phyloP scores from a whole-genome alignment of 129 eudicot genomes.

The Artemisia argyi region DNA sequence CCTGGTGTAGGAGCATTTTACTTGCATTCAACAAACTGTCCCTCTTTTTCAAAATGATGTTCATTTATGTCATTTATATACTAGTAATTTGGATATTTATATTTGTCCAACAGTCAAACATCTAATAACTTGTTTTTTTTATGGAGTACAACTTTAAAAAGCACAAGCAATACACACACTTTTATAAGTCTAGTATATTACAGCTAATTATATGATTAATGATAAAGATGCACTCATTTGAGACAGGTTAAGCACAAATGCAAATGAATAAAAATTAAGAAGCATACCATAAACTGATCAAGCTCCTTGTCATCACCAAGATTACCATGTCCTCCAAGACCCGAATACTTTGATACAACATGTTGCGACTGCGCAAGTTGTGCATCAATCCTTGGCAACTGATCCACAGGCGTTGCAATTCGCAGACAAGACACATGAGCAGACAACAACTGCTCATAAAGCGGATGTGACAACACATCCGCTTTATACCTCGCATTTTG shows the following conservation, averaged over 20 bases:
- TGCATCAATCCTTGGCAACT: conserved; percentile 84
- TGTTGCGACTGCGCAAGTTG: conserved; percentile 86
- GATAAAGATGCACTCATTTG: neutral
- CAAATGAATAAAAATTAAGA: neutral
- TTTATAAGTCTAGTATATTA: too few relatives aligned
- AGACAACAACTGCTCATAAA: conserved; percentile 76
- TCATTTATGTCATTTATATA: too few relatives aligned
- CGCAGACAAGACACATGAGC: conserved; percentile 86
- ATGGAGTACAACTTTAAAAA: too few relatives aligned
- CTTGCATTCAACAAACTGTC: too few relatives aligned
- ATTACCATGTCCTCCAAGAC: conserved; percentile 47
- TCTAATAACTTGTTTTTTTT: too few relatives aligned
- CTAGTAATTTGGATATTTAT: too few relatives aligned
- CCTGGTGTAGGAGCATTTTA: too few relatives aligned
- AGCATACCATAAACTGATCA: conserved; percentile 79
- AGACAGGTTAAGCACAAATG: neutral
- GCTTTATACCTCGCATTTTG: conserved; percentile 65
- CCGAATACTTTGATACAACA: conserved; percentile 71
- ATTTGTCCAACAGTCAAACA: too few relatives aligned
- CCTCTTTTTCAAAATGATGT: too few relatives aligned
- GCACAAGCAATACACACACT: too few relatives aligned
- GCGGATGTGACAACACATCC: conserved; percentile 66
- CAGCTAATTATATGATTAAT: too few relatives aligned
- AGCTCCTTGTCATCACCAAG: conserved; percentile 70
- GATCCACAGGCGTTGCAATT: conserved; percentile 91